Percentiles rank a stretch among this genome's conserved stretches.
Conservation (phyloP, 495 filamentous ascomycete genomes). For the Echria macrotheca region DNA sequence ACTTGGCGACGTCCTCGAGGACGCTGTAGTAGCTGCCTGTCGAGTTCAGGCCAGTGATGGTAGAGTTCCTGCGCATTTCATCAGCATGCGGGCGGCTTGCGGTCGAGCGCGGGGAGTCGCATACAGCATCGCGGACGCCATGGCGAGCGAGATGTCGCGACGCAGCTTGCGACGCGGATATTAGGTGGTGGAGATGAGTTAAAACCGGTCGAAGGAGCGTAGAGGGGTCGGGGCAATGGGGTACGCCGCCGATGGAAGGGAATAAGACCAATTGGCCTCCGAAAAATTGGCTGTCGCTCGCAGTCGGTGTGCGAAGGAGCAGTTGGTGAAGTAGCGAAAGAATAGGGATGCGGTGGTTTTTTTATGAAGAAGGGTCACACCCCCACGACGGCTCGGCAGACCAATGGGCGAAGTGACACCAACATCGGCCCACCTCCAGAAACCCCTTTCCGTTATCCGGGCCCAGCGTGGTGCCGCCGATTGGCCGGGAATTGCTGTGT, state of each 20-base stretch:
- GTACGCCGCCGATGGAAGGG: background rate
- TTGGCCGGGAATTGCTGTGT: constrained; percentile 7
- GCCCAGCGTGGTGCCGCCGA: background rate
- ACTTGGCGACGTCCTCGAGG: constrained; percentile 79
- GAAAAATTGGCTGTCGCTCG: constrained; percentile 10
- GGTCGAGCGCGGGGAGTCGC: constrained; percentile 5
- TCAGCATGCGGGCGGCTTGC: background rate
- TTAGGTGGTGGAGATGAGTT: background rate
- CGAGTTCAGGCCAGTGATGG: constrained; percentile 41
- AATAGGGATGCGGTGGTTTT: constrained; percentile 23
- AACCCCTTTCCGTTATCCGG: constrained; percentile 27
- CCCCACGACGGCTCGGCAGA: background rate
- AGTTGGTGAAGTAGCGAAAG: background rate
- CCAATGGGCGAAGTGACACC: constrained; percentile 15
- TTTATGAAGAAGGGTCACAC: constrained; percentile 15
- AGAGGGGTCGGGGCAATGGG: background rate
- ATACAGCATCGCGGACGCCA: constrained; percentile 38
- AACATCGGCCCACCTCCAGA: constrained; percentile 29
- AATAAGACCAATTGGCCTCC: constrained; percentile 1
- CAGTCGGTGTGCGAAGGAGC: constrained; percentile 12
- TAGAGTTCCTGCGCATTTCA: constrained; percentile 38
- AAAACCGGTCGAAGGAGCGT: background rate
- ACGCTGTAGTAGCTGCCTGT: constrained; percentile 69
- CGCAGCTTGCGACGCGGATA: too few relatives aligned
- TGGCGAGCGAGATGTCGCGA: constrained; percentile 13